These are phyloP conservation scores for Rhizoctonia solani DNA, from an alignment of 1,284 basidiomycete genomes.

Conservation along the genomic window DNA sequence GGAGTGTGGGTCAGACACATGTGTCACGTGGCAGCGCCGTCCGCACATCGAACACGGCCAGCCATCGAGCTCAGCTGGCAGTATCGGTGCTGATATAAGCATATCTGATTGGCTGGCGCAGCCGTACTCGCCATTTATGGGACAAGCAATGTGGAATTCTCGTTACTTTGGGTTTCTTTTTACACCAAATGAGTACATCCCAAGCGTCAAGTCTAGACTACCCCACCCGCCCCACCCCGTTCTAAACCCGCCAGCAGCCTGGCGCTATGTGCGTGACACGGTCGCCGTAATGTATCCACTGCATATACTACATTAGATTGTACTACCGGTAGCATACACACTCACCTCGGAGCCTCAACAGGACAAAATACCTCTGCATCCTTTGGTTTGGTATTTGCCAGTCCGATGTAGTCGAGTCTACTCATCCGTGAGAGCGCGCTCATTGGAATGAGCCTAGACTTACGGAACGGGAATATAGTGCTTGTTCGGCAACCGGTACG, in stretches of 20 bases:
- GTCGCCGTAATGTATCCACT: constrained; percentile 57
- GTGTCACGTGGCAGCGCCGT: constrained; percentile 7
- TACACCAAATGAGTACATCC: constrained; percentile 15
- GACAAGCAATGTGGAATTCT: neutral
- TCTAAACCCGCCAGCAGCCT: constrained; percentile 2
- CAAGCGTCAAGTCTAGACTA: constrained; percentile 8
- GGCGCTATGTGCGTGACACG: constrained; percentile 46
- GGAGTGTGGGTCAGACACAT: neutral
- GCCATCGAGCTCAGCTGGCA: constrained; percentile 8
- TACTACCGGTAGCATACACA: constrained; percentile 33
- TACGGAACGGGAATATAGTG: constrained; percentile 70
- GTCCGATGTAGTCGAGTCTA: constrained; percentile 54
- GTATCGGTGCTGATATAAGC: neutral
- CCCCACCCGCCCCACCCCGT: constrained; percentile 3
- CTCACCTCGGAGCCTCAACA: constrained; percentile 74
- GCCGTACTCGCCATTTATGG: neutral
- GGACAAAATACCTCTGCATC: constrained; percentile 84
- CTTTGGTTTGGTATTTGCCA: constrained; percentile 59
- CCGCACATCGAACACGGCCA: constrained; percentile 4
- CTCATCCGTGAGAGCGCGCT: constrained; percentile 47
- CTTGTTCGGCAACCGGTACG: constrained; percentile 89
- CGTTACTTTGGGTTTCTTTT: neutral
- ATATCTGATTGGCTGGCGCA: neutral
- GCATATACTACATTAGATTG: neutral
- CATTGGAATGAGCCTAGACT: constrained; percentile 39